These are phyloP conservation scores for Cyphellophora europaea DNA, from an alignment of 2,329 filamentous ascomycete species.

Conservation along the genomic window DNA sequence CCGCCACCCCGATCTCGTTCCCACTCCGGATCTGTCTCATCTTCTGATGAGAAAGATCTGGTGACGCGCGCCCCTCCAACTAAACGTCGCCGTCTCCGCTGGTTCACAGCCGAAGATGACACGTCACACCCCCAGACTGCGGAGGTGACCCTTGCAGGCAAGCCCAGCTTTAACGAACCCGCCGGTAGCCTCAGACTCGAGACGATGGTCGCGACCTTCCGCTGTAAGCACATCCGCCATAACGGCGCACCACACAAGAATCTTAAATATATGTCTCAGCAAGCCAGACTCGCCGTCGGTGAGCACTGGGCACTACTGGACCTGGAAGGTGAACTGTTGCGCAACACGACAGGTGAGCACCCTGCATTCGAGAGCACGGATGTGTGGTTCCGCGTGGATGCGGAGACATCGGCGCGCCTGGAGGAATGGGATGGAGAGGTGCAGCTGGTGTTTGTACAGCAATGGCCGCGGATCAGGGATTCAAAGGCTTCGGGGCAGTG, in stretches of 20 bases:
- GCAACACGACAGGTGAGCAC: not conserved
- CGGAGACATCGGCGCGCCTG: not conserved
- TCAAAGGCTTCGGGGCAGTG: not conserved
- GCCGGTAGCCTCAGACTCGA: too few species aligned
- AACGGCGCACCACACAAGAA: too few species aligned
- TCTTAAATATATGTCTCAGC: too few species aligned
- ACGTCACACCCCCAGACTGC: not conserved
- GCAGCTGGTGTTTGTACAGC: not conserved
- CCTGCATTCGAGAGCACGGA: conserved; percentile 1
- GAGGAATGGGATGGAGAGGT: not conserved
- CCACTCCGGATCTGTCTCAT: not conserved
- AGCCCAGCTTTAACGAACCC: too few species aligned
- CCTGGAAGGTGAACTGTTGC: too few species aligned
- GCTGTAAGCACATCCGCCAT: too few species aligned
- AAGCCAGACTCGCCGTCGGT: too few species aligned
- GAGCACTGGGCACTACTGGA: too few species aligned
- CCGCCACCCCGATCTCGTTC: conserved; percentile 1
- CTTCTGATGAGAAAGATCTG: not conserved
- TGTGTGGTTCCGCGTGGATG: not conserved
- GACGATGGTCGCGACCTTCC: too few species aligned
- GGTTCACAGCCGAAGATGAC: not conserved
- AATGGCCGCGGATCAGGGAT: not conserved
- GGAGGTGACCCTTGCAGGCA: too few species aligned
- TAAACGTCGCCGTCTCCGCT: not conserved
- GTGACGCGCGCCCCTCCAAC: not conserved